These are phyloP conservation scores for Boletus fagicola DNA, from an alignment of 768 basidiomycete genomes.

Conservation along the genomic window DNA sequence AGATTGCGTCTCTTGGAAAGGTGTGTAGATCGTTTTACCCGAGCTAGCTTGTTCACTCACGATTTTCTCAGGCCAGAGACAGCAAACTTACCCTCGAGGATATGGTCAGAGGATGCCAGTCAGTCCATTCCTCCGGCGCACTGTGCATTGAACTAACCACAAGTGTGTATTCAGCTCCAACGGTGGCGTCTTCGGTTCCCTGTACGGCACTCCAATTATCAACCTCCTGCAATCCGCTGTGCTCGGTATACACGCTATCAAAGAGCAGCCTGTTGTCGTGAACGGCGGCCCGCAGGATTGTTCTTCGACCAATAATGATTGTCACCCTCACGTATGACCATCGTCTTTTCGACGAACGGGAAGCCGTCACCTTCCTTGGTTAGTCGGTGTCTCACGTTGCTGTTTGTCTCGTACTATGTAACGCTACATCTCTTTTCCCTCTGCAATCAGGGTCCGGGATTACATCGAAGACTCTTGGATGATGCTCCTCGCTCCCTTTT, in stretches of 20 bases:
- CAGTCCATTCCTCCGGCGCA: conserved; percentile 30
- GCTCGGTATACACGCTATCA: conserved; percentile 95
- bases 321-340: conserved; percentile 95
- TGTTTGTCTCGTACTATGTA: not conserved
- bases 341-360: conserved; percentile 90
- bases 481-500: conserved; percentile 63
- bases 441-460: conserved; percentile 82
- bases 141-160: not conserved
- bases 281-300: conserved; percentile 95
- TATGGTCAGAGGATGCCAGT: conserved; percentile 98
- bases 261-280: conserved; percentile 86
- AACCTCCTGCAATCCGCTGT: conserved; percentile 95
- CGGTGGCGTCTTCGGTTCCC: conserved; percentile 95
- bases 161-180: conserved; percentile 78
- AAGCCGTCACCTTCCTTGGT: conserved; percentile 98
- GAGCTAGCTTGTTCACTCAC: conserved; percentile 8
- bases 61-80: conserved; percentile 64
- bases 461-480: conserved; percentile 93
- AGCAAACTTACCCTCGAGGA: conserved; percentile 95
- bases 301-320: conserved; percentile 96
- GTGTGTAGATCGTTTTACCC: conserved; percentile 30
- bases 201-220: conserved; percentile 99
- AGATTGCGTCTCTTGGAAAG: conserved; percentile 88
- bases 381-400: conserved; percentile 30
- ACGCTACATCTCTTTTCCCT: not conserved